Conservation (phyloP, 371 early-diverging fungal genomes). For the Dipsacomyces acuminosporus region DNA sequence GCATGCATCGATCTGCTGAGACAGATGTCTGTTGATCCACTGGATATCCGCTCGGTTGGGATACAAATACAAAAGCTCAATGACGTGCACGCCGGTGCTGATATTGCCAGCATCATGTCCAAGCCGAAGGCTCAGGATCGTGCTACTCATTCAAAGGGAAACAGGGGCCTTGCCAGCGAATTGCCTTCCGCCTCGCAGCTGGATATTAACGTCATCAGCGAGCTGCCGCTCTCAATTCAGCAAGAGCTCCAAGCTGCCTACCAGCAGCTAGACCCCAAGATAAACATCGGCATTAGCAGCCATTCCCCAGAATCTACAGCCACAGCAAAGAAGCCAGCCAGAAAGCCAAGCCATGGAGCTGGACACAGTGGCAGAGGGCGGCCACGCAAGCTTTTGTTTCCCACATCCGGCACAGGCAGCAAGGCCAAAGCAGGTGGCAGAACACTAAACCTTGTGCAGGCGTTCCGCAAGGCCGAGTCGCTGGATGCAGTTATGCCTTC, state of each 20-base stretch:
- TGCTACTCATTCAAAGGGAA: no score
- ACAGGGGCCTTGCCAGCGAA: background rate
- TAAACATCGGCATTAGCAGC: slow-evolving; percentile 1
- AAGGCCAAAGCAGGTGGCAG: background rate
- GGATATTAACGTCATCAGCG: slow-evolving; percentile 19
- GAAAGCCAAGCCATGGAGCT: background rate
- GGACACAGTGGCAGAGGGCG: slow-evolving; percentile 14
- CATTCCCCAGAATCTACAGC: background rate
- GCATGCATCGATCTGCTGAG: slow-evolving; percentile 50
- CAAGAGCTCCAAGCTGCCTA: slow-evolving; percentile 24
- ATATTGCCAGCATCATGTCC: slow-evolving; percentile 17
- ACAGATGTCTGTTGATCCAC: slow-evolving; percentile 48
- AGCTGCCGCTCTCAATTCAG: slow-evolving; percentile 34
- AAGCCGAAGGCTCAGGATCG: background rate
- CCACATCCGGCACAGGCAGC: background rate
- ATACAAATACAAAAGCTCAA: slow-evolving; percentile 59
- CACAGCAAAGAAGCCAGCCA: background rate
- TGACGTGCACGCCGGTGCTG: background rate
- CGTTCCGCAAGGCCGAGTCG: slow-evolving; percentile 24
- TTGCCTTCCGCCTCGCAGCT: slow-evolving; percentile 39
- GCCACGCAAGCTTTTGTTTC: slow-evolving; percentile 17
- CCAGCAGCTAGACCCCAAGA: slow-evolving; percentile 4
- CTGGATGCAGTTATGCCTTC: slow-evolving; percentile 36
- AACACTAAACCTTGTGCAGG: slow-evolving; percentile 11
- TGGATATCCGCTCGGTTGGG: slow-evolving; percentile 61